These are phyloP conservation scores for Triangularia verruculosa DNA, from an alignment of 2,329 filamentous ascomycete genomes.

Conservation along the genomic window DNA sequence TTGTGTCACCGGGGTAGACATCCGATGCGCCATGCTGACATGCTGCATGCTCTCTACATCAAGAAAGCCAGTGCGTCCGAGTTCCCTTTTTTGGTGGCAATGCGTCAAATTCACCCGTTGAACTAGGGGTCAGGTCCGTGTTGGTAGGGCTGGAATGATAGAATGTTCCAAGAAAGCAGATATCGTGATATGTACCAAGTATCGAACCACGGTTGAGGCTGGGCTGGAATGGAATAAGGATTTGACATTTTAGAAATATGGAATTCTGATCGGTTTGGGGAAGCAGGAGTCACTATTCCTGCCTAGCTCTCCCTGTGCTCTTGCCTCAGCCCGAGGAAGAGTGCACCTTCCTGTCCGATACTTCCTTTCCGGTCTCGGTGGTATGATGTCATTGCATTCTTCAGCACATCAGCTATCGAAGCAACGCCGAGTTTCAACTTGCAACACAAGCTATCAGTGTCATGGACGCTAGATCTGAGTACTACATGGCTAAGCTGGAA, in stretches of 20 bases:
- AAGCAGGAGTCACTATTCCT: not conserved
- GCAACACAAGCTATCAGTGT: not conserved
- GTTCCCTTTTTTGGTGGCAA: not conserved
- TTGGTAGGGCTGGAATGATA: not conserved
- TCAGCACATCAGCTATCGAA: conserved; percentile 4
- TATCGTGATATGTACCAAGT: not conserved
- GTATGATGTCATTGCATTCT: conserved; percentile 2
- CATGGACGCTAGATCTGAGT: not conserved
- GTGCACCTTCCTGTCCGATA: not conserved
- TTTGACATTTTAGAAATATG: no score
- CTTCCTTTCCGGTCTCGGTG: conserved; percentile 7
- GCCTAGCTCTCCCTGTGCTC: not conserved
- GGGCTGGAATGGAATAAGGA: not conserved
- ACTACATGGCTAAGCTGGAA: not conserved
- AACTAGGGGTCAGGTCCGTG: not conserved
- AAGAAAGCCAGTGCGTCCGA: not conserved
- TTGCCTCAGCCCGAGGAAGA: not conserved
- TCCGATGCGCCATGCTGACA: not conserved
- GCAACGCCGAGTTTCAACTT: not conserved
- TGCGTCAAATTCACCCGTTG: not conserved
- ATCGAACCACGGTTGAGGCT: conserved; percentile 2
- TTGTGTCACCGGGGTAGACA: not conserved
- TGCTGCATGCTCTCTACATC: not conserved
- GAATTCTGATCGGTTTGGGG: no score
- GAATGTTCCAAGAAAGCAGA: no score